Evolutionary conservation across 2,329 filamentous ascomycete species (phyloP), one percentile per base, ranked within the genome.

Genomic region (Pseudocercospora macadamiae): DNA sequence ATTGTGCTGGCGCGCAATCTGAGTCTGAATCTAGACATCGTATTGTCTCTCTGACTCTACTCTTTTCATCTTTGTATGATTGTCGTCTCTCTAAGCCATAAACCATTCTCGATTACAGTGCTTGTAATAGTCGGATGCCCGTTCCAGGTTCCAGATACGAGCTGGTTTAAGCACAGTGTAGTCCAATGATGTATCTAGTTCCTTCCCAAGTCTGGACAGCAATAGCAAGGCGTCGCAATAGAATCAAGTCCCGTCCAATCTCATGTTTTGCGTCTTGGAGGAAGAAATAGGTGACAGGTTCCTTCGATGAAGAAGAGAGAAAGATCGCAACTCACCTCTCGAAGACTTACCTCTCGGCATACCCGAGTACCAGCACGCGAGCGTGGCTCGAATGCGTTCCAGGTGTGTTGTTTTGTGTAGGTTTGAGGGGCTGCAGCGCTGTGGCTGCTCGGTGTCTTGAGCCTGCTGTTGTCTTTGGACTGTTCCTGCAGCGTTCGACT

Each of bases 1-100:
- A 36, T 3, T n/a, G 18, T 34, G 9, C n/a, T 23, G 48, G 28
- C 26, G 47, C 18, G 12, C 25, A 23, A 28, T 18, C 16, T 4
- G 26, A n/a, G 6, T 12, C 16, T 1, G 10, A 8, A 4, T 36
- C 14, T 6, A n/a, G 6, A 16, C 9, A 21, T 26, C 42, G 36
- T 45, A 21, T 6, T 21, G 12, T 45, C 42, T 21, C 42, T 45
- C 8, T 45, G 36, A n/a, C 21, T 23, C 10, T 51, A 5, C n/a
- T 51, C 18, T 51, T 28, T 6, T 36, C 28, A 36, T 12, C 18
- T 36, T 51, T 16, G 8, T 34, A 36, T 5, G 34, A 16, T 4
- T 21, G 48, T 34, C 3, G 83, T 85, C 34, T 51, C 16, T 36
- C 48, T 16, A 36, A 1, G 18, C 23, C 28, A n/a, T 23, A 9